Evolutionary conservation across 345 rosid species (phyloP).

Genomic region (Acer saccharum): DNA sequence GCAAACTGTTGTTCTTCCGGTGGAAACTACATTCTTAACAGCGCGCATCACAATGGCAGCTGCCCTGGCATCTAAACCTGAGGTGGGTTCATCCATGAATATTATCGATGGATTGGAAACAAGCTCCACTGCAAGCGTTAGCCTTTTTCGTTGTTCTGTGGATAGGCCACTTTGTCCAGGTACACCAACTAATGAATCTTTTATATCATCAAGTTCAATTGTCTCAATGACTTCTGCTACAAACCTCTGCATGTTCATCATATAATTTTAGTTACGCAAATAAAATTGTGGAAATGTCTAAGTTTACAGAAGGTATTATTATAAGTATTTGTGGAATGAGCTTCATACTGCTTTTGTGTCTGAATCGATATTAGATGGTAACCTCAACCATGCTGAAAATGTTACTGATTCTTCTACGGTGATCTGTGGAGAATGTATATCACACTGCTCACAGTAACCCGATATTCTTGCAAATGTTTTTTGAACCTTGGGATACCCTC

Average conservation of each 20-base stretch:
- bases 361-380: conserved; percentile 33
- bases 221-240: conserved; percentile 6
- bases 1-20: conserved; percentile 15
- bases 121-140: conserved; percentile 14
- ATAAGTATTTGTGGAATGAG: background rate
- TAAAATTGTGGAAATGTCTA: background rate
- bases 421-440: conserved; percentile 65
- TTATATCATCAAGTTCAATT: conserved; percentile 13
- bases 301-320: background rate
- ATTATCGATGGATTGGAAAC: conserved; percentile 14
- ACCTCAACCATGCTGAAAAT: conserved; percentile 59
- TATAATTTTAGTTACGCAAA: background rate
- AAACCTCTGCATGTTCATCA: conserved; percentile 7
- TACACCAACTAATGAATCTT: conserved; percentile 11
- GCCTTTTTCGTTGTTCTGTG: conserved; percentile 8
- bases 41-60: conserved; percentile 17
- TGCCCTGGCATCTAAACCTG: conserved; percentile 17
- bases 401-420: conserved; percentile 56
- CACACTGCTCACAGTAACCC: conserved; percentile 65
- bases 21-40: conserved; percentile 17
- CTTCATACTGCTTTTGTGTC: conserved; percentile 35
- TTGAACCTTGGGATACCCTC: conserved; percentile 60
- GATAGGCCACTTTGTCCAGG: conserved; percentile 15
- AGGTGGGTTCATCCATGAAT: conserved; percentile 20
- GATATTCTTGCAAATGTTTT: conserved; percentile 64